Evolutionary conservation across 768 basidiomycete genomes (phyloP).

Genomic region (Suillus cothurnatus): DNA sequence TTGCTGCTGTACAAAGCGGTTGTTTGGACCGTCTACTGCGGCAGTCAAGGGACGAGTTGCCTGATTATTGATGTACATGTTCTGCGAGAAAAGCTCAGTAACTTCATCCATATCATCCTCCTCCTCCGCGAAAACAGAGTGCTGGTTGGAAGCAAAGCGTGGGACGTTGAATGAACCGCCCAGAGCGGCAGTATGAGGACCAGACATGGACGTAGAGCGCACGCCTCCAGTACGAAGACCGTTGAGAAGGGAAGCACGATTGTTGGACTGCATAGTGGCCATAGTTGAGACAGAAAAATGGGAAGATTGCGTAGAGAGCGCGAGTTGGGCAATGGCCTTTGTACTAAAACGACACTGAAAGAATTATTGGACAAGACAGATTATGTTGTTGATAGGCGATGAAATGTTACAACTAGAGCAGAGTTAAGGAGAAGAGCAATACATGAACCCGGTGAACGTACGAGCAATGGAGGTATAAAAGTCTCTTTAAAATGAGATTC

Average conservation of each 20-base stretch:
- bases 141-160: constrained; percentile 48
- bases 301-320: constrained; percentile 17
- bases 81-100: constrained; percentile 55
- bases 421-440: background rate
- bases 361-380: constrained; percentile 35
- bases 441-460: background rate
- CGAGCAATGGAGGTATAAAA: constrained; percentile 16
- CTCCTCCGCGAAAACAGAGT: constrained; percentile 48
- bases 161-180: constrained; percentile 63
- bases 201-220: constrained; percentile 61
- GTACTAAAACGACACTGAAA: constrained; percentile 21
- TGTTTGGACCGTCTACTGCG: constrained; percentile 68
- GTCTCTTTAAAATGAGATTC: constrained; percentile 11
- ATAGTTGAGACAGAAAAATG: constrained; percentile 31
- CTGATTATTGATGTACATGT: constrained; percentile 51
- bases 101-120: constrained; percentile 59
- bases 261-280: constrained; percentile 49
- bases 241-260: constrained; percentile 83
- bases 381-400: constrained; percentile 20
- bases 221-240: constrained; percentile 91
- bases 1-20: constrained; percentile 68
- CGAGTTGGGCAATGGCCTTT: constrained; percentile 3
- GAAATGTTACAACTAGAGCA: constrained; percentile 19
- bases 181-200: constrained; percentile 73
- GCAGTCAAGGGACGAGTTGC: constrained; percentile 64